These are phyloP conservation scores for Nepenthes gracilis DNA, from an alignment of 148 eudicot species.

Conservation along the genomic window DNA sequence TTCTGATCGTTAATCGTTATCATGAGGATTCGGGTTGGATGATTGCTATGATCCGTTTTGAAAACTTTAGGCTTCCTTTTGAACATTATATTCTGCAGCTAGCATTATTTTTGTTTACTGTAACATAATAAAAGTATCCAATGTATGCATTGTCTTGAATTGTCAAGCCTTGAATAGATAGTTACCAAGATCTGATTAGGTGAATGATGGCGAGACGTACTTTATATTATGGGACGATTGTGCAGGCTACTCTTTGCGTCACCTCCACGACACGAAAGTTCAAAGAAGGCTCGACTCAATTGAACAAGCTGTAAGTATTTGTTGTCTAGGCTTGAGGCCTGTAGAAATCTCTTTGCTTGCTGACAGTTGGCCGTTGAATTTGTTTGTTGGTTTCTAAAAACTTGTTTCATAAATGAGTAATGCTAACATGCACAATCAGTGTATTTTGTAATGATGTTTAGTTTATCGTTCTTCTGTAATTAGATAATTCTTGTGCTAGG, in stretches of 20 bases:
- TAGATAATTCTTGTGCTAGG: neutral
- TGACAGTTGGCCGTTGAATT: neutral
- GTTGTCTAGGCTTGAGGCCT: neutral
- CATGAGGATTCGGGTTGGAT: too few relatives aligned
- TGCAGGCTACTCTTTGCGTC: constrained; percentile 89
- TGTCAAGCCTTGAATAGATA: neutral
- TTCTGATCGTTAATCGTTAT: neutral
- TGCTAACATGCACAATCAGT: too few relatives aligned
- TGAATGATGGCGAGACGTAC: neutral
- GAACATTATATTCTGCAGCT: too few relatives aligned
- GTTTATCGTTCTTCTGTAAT: neutral
- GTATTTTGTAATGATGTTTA: neutral
- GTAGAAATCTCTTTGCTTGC: neutral
- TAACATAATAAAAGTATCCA: too few relatives aligned
- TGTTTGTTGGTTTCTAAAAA: neutral
- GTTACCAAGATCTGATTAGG: neutral
- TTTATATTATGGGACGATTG: constrained; percentile 6
- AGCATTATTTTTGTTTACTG: too few relatives aligned
- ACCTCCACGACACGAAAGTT: constrained; percentile 68
- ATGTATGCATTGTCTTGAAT: too few relatives aligned
- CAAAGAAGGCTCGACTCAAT: constrained; percentile 70
- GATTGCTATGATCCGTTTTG: too few relatives aligned
- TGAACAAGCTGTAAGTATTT: constrained; percentile 64
- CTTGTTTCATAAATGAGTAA: too few relatives aligned
- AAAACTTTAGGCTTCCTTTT: too few relatives aligned